phyloP scores from a whole-genome alignment of 2,329 filamentous ascomycete genomes.

The Apiospora marii region DNA sequence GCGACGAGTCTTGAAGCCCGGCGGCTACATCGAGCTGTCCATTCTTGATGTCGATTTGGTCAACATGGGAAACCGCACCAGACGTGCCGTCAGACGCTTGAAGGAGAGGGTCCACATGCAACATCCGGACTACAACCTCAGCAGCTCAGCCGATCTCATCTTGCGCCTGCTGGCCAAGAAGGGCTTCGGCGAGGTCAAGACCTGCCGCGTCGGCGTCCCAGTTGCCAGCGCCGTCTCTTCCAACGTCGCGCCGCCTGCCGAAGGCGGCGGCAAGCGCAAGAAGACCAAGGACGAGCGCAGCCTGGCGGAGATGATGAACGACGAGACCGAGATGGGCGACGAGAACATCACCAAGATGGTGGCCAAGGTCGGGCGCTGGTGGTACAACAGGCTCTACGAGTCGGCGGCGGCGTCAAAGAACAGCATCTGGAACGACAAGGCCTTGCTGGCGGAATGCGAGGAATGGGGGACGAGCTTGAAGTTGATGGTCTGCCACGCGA shows the following conservation, averaged over 20 bases:
- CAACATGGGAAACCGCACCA: slow-evolving; percentile 79
- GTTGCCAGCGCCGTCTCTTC: slow-evolving; percentile 63
- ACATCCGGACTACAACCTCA: slow-evolving; percentile 67
- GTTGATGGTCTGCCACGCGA: slow-evolving; percentile 89
- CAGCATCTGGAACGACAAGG: slow-evolving; percentile 81
- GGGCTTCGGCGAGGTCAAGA: slow-evolving; percentile 76
- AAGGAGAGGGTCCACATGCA: slow-evolving; percentile 74
- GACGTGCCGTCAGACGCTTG: slow-evolving; percentile 72
- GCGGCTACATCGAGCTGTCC: slow-evolving; percentile 80
- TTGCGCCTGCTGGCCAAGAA: slow-evolving; percentile 72
- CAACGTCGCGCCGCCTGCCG: slow-evolving; percentile 26
- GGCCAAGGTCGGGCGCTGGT: slow-evolving; percentile 90
- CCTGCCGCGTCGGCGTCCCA: slow-evolving; percentile 80
- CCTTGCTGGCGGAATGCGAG: slow-evolving; percentile 83
- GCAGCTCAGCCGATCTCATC: slow-evolving; percentile 66
- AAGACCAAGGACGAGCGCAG: slow-evolving; percentile 57
- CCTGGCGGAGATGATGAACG: slow-evolving; percentile 76
- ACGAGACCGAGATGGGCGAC: slow-evolving; percentile 74
- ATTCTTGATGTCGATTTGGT: slow-evolving; percentile 82
- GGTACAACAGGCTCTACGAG: slow-evolving; percentile 95
- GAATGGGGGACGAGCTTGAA: slow-evolving; percentile 87
- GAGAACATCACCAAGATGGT: slow-evolving; percentile 93
- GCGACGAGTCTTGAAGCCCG: slow-evolving; percentile 78
- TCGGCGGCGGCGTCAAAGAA: slow-evolving; percentile 61
- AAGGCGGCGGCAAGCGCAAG: slow-evolving; percentile 42